Percentiles rank a stretch among this genome's conserved stretches.
phyloP scores from a whole-genome alignment of 2,329 filamentous ascomycete genomes.

The Fusarium nygamai region DNA sequence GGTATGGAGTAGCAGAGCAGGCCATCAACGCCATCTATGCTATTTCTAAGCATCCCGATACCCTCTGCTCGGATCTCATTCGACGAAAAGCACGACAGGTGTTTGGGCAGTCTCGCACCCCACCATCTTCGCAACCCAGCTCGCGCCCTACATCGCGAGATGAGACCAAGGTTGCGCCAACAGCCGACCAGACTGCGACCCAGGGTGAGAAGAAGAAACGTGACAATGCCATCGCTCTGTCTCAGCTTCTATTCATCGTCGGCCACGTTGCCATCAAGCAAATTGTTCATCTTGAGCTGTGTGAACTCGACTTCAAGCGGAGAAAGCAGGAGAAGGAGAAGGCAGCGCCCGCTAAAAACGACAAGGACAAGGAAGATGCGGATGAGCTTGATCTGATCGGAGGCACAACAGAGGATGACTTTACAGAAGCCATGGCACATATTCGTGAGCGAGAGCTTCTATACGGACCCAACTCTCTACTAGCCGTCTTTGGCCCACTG shows the following conservation, averaged over 20 bases:
- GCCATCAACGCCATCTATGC: constrained; percentile 95
- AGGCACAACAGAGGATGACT: constrained; percentile 93
- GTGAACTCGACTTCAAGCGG: constrained; percentile 96
- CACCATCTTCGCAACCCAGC: constrained; percentile 55
- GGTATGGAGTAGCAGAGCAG: constrained; percentile 95
- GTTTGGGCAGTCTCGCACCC: constrained; percentile 63
- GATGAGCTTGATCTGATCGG: constrained; percentile 97
- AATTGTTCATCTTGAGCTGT: constrained; percentile 97
- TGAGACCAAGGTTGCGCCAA: constrained; percentile 52
- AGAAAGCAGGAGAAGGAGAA: constrained; percentile 92
- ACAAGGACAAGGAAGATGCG: constrained; percentile 70
- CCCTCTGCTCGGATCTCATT: constrained; percentile 89
- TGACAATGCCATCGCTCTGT: constrained; percentile 79
- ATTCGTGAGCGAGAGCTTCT: constrained; percentile 86
- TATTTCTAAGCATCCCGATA: constrained; percentile 92
- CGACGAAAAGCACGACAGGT: constrained; percentile 86
- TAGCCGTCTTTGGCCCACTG: constrained; percentile 90
- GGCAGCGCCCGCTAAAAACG: constrained; percentile 57
- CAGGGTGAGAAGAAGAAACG: constrained; percentile 60
- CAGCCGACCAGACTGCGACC: constrained; percentile 48
- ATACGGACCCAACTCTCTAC: constrained; percentile 82
- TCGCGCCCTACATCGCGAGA: constrained; percentile 59
- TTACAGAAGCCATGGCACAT: constrained; percentile 85
- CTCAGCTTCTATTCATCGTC: constrained; percentile 92
- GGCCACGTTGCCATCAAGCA: constrained; percentile 98